Evolutionary conservation across 306 rosid genomes (phyloP).

Genomic region (Cajanus cajan): DNA sequence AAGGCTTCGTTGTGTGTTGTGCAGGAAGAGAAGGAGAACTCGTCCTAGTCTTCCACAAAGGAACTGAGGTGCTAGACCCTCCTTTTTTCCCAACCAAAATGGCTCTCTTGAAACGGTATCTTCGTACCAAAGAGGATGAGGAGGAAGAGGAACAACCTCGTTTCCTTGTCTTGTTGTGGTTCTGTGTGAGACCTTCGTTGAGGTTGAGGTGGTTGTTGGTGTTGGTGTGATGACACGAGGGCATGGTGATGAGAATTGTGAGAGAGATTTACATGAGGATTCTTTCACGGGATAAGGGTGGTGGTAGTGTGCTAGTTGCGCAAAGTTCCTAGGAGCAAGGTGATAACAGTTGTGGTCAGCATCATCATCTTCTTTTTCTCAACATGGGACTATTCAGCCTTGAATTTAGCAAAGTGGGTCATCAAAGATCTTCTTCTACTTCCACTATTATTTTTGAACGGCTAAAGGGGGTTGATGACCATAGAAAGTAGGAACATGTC

Average conservation of each 20-base stretch:
- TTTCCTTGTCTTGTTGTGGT: constrained; percentile 46
- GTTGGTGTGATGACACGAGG: constrained; percentile 42
- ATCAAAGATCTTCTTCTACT: constrained; percentile 53
- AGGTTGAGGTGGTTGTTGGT: background rate
- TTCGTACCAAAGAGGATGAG: constrained; percentile 37
- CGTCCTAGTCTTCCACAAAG: constrained; percentile 61
- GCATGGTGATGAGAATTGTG: constrained; percentile 42
- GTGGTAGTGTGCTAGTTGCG: background rate
- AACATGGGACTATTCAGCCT: constrained; percentile 43
- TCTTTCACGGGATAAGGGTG: constrained; percentile 12
- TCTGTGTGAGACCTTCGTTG: background rate
- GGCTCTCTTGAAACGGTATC: constrained; percentile 46
- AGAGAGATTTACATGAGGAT: constrained; percentile 30
- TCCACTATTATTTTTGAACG: constrained; percentile 32
- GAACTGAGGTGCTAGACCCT: constrained; percentile 68
- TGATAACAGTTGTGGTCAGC: constrained; percentile 36
- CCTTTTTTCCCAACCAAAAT: constrained; percentile 46
- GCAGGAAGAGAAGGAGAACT: constrained; percentile 29
- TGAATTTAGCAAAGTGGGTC: constrained; percentile 63
- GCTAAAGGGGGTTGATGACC: constrained; percentile 45
- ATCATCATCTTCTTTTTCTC: constrained; percentile 2
- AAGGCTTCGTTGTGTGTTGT: constrained; percentile 4
- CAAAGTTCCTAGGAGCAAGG: constrained; percentile 33
- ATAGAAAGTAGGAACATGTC: constrained; percentile 40
- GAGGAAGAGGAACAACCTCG: constrained; percentile 45